Evolutionary conservation across 176 grass and related monocot species (phyloP), one percentile per base, ranked within the genome.

Genomic region (Avena atlantica): DNA sequence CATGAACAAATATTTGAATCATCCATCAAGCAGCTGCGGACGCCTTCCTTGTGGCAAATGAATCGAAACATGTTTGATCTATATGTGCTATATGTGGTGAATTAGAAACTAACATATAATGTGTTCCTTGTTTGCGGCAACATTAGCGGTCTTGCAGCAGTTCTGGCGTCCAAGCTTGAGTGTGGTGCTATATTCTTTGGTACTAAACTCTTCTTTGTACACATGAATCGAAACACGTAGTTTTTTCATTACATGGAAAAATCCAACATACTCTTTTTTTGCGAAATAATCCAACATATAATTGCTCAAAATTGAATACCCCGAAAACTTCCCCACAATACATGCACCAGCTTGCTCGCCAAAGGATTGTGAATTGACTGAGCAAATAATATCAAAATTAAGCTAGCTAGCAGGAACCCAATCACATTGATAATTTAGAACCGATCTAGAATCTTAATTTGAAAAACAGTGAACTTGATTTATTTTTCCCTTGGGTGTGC

Each of bases 381-480:
- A 37, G 8, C 15, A 15, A 20, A 34, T 17, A 29, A 40, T 23
- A 57, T 57, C 80, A 19, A 1, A 40, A 42, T 45, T 82, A 53
- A 71, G 37, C 69, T 71, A 16, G 49, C 12, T 81, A 69, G 80
- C 24, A 61, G 8, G 13, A 83, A 56, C 16, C 16, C 61, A 49
- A 74, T 25, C 49, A 59, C 82, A 85, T 79, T 44, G 31, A 23
- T 15, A 70, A 42, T 42, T 64, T 65, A 20, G 12, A 67, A 78
- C 4, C 12, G 20, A 78, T 61, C 25, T 79, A 72, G 42, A 80
- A 37, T 76, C 49, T 85, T 85, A 80, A 77, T 48, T 7, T 50
- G 36, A 58, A 48, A 67, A 85, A 75, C 42, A 68, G 27, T 51
- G 37, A 60, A 69, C 64, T 69, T 12, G 37, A 80, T 42, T 42